Evolutionary conservation across 768 basidiomycete genomes (phyloP).

Genomic region (Roridomyces roridus): DNA sequence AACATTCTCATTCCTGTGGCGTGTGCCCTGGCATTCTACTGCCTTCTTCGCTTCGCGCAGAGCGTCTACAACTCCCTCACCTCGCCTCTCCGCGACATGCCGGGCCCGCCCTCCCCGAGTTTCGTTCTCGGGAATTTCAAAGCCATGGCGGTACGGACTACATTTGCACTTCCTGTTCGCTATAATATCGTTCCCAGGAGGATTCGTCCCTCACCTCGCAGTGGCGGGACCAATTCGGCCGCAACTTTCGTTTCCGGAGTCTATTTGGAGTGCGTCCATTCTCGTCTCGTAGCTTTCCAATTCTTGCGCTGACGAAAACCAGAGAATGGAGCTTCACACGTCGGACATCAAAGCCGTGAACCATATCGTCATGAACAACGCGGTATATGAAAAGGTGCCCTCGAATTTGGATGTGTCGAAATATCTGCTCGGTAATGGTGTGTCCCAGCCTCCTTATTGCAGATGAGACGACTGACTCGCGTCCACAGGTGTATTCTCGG

Average conservation of each 20-base stretch:
- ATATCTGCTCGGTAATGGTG: not conserved
- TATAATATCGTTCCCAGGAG: too few relatives aligned
- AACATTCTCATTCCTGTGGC: too few relatives aligned
- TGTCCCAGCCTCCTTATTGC: too few relatives aligned
- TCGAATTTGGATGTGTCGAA: not conserved
- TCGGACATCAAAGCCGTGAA: constrained; percentile 52
- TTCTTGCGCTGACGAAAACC: not conserved
- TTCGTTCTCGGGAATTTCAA: too few relatives aligned
- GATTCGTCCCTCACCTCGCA: not conserved
- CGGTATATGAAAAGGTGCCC: constrained; percentile 43
- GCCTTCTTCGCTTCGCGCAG: too few relatives aligned
- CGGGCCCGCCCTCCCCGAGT: too few relatives aligned
- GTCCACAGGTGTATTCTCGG: constrained; percentile 38
- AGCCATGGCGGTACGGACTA: too few relatives aligned
- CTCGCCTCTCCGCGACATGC: too few relatives aligned
- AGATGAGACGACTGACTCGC: not conserved
- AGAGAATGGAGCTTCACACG: constrained; percentile 45
- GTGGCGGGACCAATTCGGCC: constrained; percentile 8
- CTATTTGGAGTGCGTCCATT: constrained; percentile 35
- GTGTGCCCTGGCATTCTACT: too few relatives aligned
- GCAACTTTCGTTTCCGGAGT: not conserved
- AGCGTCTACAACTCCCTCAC: too few relatives aligned
- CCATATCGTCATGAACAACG: constrained; percentile 49
- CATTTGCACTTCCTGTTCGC: too few relatives aligned
- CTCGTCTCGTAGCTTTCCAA: too few relatives aligned